Evolutionary conservation across 768 basidiomycete species (phyloP), one percentile per base, ranked within the genome.

Genomic region (Xerocomellus amylosporus): DNA sequence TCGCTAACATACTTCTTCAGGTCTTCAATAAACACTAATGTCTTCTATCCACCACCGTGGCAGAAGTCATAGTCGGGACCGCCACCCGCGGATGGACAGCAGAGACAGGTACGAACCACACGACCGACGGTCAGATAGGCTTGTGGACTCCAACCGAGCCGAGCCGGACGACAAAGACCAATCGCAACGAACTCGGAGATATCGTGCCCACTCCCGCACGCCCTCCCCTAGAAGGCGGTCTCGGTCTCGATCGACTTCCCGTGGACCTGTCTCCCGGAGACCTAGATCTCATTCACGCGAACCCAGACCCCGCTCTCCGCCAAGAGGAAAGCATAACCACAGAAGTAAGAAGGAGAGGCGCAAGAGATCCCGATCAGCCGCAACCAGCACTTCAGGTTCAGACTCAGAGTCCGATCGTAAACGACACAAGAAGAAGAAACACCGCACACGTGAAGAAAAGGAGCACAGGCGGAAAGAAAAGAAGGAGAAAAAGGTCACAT

Each of bases 401-500:
- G 64, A 60, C 34, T 61, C 71, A 53, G 62, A 59, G 61, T 63
- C 71, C 46, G 71, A 73, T 56, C 65, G 51, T n/a, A 73, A 58
- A 58, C 70, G 60, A 42, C 76, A 73, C 59, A 80, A 67, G 65
- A 73, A 77, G 62, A 80, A 81, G 66, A 63, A 79, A 64, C 70
- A 70, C 45, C 71, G 77, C 47, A 74, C 76, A 65, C 75, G 77
- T 13, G 73, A 73, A 54, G 74, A 77, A 61, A 72, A 75, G 70
- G 79, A 79, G 66, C 80, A 80, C 64, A 77, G 77, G 65, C 77
- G 81, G 73, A 80, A 75, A 62, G 82, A 85, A 58, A 88, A 82
- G 75, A 87, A 85, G 66, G 87, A 86, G 47, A 86, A 84, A 67
- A 87, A 85, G 72, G 84, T 79, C 51, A 77, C 69, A 12, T 53